phyloP scores from a whole-genome alignment of 2,329 filamentous ascomycete genomes.

The Lachnellula arida region DNA sequence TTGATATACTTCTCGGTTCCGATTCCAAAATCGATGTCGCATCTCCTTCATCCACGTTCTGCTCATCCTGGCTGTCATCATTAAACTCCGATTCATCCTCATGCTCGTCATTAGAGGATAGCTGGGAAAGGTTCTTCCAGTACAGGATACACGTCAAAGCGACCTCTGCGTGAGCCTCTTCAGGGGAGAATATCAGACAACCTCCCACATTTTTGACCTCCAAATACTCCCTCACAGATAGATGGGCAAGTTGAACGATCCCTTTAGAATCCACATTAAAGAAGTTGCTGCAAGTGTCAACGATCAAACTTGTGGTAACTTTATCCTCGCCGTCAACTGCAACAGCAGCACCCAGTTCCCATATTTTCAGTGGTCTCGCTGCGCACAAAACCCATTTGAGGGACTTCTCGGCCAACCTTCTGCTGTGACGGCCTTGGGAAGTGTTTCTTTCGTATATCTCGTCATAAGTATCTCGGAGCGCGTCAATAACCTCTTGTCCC shows the following conservation, averaged over 20 bases:
- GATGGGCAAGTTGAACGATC: constrained; percentile 12
- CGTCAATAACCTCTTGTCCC: constrained; percentile 10
- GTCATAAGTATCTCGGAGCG: constrained; percentile 12
- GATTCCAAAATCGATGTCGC: too few species aligned
- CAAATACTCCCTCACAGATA: constrained; percentile 15
- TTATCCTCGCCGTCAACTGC: constrained; percentile 6
- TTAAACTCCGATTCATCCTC: too few species aligned
- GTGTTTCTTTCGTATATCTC: constrained; percentile 11
- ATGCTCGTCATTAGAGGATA: too few species aligned
- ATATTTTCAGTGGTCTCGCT: constrained; percentile 10
- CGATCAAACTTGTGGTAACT: constrained; percentile 9
- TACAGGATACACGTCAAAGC: constrained; percentile 8
- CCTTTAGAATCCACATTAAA: constrained; percentile 11
- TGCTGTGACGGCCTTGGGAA: constrained; percentile 7
- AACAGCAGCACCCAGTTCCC: constrained; percentile 11
- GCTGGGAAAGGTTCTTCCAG: not conserved
- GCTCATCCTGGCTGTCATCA: too few species aligned
- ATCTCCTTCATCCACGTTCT: too few species aligned
- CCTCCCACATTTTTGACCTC: constrained; percentile 10
- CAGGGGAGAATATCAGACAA: constrained; percentile 3
- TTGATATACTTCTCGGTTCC: too few species aligned
- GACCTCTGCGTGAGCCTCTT: constrained; percentile 7
- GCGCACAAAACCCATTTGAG: constrained; percentile 13
- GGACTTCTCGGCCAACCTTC: constrained; percentile 7
- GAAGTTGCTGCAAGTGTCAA: constrained; percentile 11